Evolutionary conservation across 805 yeast species (phyloP).

Genomic region (Wickerhamomyces chambardii): DNA sequence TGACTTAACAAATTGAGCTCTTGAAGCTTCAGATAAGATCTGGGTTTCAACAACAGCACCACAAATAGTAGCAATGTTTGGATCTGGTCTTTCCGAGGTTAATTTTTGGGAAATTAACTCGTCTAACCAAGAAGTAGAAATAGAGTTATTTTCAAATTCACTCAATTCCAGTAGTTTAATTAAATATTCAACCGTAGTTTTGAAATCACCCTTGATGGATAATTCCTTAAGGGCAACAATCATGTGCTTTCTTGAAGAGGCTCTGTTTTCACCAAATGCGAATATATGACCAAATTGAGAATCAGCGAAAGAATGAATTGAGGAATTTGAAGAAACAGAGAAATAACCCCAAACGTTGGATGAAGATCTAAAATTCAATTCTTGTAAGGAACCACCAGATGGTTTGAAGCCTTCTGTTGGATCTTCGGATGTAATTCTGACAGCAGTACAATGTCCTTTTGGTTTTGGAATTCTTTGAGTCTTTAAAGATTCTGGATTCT

Average conservation of each 20-base stretch:
- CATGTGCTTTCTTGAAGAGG: constrained; percentile 97
- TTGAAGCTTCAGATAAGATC: constrained; percentile 62
- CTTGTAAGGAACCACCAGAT: constrained; percentile 93
- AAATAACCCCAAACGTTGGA: constrained; percentile 99
- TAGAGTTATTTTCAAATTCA: constrained; percentile 91
- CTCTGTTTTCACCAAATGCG: constrained; percentile 98
- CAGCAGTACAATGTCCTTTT: constrained; percentile 98
- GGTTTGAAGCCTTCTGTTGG: constrained; percentile 99
- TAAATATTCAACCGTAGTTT: constrained; percentile 95
- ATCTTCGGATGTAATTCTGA: constrained; percentile 98
- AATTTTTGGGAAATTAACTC: constrained; percentile 88
- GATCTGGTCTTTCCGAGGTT: constrained; percentile 96
- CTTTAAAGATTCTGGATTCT: constrained; percentile 56
- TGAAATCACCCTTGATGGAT: constrained; percentile 95
- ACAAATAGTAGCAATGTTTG: constrained; percentile 82
- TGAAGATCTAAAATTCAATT: constrained; percentile 92
- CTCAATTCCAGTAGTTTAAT: constrained; percentile 94
- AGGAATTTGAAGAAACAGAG: constrained; percentile 93
- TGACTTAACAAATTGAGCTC: constrained; percentile 60
- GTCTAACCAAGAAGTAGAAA: constrained; percentile 99
- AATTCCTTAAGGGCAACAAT: constrained; percentile 96
- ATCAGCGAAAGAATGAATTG: constrained; percentile 96
- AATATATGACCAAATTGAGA: constrained; percentile 99
- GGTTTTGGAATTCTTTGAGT: constrained; percentile 92
- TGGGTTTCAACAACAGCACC: constrained; percentile 98